Evolutionary conservation across 2,329 filamentous ascomycete species (phyloP).

Genomic region (Amauroascus verrucosus): DNA sequence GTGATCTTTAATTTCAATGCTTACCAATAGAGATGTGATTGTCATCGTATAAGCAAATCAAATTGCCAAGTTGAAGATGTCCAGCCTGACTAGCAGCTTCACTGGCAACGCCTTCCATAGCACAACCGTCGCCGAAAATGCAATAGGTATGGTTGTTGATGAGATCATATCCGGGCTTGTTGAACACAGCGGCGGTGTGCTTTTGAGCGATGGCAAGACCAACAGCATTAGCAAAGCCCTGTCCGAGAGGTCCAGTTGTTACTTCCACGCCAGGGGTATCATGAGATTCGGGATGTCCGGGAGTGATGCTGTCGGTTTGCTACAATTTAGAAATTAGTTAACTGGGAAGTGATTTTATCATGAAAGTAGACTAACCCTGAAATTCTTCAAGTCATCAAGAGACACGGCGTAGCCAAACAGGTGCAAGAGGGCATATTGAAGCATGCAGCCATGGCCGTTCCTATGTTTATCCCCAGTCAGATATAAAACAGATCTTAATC

Average conservation of each 20-base stretch:
- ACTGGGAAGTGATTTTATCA: background rate
- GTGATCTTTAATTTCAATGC: conserved; percentile 18
- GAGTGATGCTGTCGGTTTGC: conserved; percentile 70
- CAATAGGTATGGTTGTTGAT: conserved; percentile 94
- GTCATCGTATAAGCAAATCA: conserved; percentile 95
- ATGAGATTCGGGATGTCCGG: conserved; percentile 91
- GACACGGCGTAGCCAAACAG: conserved; percentile 81
- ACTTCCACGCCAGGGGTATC: conserved; percentile 96
- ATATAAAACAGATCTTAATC: background rate
- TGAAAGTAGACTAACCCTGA: conserved; percentile 61
- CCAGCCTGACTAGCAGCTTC: conserved; percentile 89
- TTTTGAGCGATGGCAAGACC: conserved; percentile 95
- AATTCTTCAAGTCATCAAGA: conserved; percentile 87
- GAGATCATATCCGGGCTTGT: conserved; percentile 87
- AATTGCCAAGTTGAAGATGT: conserved; percentile 93
- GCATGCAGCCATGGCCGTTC: conserved; percentile 98
- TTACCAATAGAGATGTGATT: conserved; percentile 84
- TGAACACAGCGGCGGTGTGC: conserved; percentile 83
- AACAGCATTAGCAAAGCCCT: conserved; percentile 95
- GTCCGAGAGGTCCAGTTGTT: conserved; percentile 92
- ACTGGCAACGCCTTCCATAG: conserved; percentile 94
- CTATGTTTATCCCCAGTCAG: conserved; percentile 38
- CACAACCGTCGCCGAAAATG: conserved; percentile 96
- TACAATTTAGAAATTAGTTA: conserved; percentile 24
- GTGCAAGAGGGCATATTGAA: conserved; percentile 96